Percentiles rank a stretch among this genome's conserved stretches.
Evolutionary conservation across 169 alveolate species (phyloP).

Genomic region (Theileria orientalis): DNA sequence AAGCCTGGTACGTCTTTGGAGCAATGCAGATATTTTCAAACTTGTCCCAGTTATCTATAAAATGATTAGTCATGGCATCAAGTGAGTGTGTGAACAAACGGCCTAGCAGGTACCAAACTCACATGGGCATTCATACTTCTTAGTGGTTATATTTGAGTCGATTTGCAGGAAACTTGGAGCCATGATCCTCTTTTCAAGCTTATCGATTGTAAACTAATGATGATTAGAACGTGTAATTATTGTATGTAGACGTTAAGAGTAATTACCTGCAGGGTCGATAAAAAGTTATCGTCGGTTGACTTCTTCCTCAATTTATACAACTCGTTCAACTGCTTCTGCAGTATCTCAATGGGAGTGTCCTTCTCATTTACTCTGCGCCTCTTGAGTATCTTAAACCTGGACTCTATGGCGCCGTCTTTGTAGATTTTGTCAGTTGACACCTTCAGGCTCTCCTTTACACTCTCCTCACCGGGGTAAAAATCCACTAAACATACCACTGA

Average conservation of each 20-base stretch:
- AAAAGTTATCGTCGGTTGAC: constrained; percentile 45
- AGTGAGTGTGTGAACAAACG: neutral
- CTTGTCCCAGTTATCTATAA: constrained; percentile 18
- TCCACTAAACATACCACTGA: constrained; percentile 58
- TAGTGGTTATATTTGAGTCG: neutral
- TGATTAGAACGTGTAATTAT: neutral
- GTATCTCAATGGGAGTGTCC: constrained; percentile 30
- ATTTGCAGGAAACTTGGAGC: constrained; percentile 33
- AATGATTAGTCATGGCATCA: neutral
- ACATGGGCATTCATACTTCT: constrained; percentile 18
- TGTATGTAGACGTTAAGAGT: no score
- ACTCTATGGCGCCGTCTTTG: constrained; percentile 36
- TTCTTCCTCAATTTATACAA: constrained; percentile 54
- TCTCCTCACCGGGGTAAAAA: constrained; percentile 29
- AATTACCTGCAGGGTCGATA: constrained; percentile 36
- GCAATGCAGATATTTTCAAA: constrained; percentile 20
- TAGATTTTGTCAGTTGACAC: constrained; percentile 21
- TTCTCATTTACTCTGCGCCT: constrained; percentile 19
- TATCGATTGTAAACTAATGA: constrained; percentile 2
- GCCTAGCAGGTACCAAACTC: neutral
- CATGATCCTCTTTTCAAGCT: constrained; percentile 14
- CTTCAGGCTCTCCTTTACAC: neutral
- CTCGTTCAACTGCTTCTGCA: constrained; percentile 67
- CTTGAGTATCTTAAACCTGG: constrained; percentile 21
- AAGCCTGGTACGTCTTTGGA: constrained; percentile 27